Base-by-base conservation (phyloP, 2,329 filamentous ascomycete species). In the Thermothelomyces thermophilus region DNA sequence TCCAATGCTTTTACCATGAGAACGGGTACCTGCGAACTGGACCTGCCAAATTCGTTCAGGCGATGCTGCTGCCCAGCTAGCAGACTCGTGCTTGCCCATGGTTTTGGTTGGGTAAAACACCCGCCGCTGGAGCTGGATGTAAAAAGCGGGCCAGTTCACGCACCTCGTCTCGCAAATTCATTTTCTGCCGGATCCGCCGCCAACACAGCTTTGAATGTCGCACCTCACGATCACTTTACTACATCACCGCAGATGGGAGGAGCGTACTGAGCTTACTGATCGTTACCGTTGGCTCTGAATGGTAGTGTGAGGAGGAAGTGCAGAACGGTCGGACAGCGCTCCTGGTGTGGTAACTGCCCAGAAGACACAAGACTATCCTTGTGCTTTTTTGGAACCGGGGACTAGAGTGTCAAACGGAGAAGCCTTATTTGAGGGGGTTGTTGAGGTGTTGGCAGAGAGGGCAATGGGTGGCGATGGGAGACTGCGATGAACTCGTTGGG, bases 71-170 rank as follows among this genome's bases (percentile, higher is more conserved):
- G 24, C 19, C 11, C 5, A 31, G 26, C n/a, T 17, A 26, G 22
- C 33, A 43, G 33, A 42, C 26, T 37, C 33, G 9, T 30, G 19
- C 14, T 7, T 19, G 30, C 16, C 13, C 20, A 36, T 16, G 41
- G 36, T 11, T 48, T 43, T 40, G 42, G 43, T 31, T n/a, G 45
- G 30, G 14, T 17, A 24, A 28, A 56, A 53, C 53, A 53, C 51
- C 51, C 47, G 14, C 26, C n/a, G 20, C 19, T 46, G 51, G 28
- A 10, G 24, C 37, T 22, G 41, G 34, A 47, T 41, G 24, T n/a
- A 31, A 41, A 33, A 40, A 46, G 28, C 37, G 30, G 37, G 42
- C 47, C 37, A 41, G 10, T 46, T 48, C 22, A 43, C 46, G n/a
- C 31, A n/a, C 48, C 35, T 50, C 51, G 41, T 40, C 37, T 31